Conservation (phyloP, 108 stramenopile genomes). For the Asterionellopsis glacialis region DNA sequence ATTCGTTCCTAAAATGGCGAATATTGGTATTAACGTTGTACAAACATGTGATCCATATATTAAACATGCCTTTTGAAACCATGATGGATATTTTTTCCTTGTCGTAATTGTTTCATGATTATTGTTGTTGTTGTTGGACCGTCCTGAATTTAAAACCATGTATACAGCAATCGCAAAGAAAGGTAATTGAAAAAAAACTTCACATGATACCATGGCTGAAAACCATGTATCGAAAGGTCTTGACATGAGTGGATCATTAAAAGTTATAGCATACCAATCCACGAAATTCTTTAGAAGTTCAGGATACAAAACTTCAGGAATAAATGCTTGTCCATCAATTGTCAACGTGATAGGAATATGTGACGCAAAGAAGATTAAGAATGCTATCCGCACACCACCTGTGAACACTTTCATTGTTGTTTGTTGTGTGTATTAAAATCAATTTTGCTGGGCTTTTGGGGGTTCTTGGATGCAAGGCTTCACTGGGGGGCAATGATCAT, state of each 20-base stretch:
- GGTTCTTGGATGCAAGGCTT: too few relatives aligned
- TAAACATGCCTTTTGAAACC: conserved; percentile 35
- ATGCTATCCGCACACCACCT: conserved; percentile 46
- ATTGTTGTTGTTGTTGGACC: conserved; percentile 8
- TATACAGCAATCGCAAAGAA: conserved; percentile 72
- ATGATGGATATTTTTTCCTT: conserved; percentile 22
- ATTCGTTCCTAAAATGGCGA: conserved; percentile 31
- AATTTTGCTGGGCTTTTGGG: too few relatives aligned
- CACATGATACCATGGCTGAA: conserved; percentile 46
- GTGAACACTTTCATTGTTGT: conserved; percentile 31
- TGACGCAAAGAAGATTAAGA: conserved; percentile 66
- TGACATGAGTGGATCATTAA: conserved; percentile 62
- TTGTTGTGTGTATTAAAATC: too few relatives aligned
- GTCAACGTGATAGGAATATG: conserved; percentile 82
- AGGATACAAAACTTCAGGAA: conserved; percentile 55
- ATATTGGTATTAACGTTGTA: conserved; percentile 78
- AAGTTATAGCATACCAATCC: conserved; percentile 55
- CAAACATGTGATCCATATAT: conserved; percentile 63
- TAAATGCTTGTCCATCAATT: conserved; percentile 69
- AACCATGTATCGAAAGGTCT: conserved; percentile 57
- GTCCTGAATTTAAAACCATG: too few relatives aligned
- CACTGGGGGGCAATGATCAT: too few relatives aligned
- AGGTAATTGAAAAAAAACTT: conserved; percentile 73
- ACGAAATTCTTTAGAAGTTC: conserved; percentile 46
- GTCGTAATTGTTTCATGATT: not conserved